Evolutionary conservation across 1,284 basidiomycete genomes (phyloP).

Genomic region (Sporisorium graminicola): DNA sequence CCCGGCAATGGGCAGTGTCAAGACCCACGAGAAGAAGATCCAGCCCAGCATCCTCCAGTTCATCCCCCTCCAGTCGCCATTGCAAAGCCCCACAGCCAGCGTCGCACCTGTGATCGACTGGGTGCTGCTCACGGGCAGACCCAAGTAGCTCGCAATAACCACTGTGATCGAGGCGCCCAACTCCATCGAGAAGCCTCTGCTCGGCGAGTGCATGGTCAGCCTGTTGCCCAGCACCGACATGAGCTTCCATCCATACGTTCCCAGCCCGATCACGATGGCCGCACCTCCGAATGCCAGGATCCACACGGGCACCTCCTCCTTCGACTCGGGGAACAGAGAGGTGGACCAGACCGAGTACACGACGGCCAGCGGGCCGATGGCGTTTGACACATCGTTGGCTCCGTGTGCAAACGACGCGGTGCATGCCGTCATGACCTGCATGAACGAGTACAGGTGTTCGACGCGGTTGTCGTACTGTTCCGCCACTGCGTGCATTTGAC

Average conservation of each 20-base stretch:
- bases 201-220: slow-evolving; percentile 52
- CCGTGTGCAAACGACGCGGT: slow-evolving; percentile 54
- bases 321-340: slow-evolving; percentile 18
- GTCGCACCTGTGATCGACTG: slow-evolving; percentile 53
- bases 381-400: slow-evolving; percentile 53
- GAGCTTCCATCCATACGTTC: slow-evolving; percentile 48
- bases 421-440: slow-evolving; percentile 54
- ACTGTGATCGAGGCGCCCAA: slow-evolving; percentile 48
- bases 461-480: slow-evolving; percentile 51
- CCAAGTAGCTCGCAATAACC: slow-evolving; percentile 30
- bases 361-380: slow-evolving; percentile 48
- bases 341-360: slow-evolving; percentile 49
- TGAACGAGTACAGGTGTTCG: slow-evolving; percentile 54
- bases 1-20: slow-evolving; percentile 53
- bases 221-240: slow-evolving; percentile 54
- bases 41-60: slow-evolving; percentile 48
- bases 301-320: slow-evolving; percentile 42
- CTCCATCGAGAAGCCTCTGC: slow-evolving; percentile 55
- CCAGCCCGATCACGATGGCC: slow-evolving; percentile 46
- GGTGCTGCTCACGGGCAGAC: slow-evolving; percentile 42
- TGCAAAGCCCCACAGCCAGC: slow-evolving; percentile 41
- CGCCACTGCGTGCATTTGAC: slow-evolving; percentile 40
- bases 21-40: slow-evolving; percentile 52
- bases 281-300: slow-evolving; percentile 47
- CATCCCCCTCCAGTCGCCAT: slow-evolving; percentile 32